These are phyloP conservation scores for Kodamaea suecica DNA, from an alignment of 1,139 yeast species.

Conservation along the genomic window DNA sequence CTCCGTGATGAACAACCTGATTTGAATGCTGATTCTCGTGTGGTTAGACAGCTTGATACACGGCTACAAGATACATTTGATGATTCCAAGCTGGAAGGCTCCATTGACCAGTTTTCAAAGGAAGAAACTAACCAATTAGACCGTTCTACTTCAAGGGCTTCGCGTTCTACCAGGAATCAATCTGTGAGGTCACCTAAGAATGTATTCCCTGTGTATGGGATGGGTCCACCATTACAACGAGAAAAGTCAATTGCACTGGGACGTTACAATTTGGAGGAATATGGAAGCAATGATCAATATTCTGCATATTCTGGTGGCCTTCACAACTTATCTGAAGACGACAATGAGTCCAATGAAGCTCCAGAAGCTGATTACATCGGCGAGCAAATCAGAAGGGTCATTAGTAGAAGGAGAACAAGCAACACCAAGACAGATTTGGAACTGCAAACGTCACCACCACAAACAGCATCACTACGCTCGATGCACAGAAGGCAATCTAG, in stretches of 20 bases:
- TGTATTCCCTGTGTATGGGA: conserved; percentile 74
- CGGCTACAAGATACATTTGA: conserved; percentile 11
- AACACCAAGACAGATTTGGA: conserved; percentile 10
- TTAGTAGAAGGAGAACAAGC: conserved; percentile 13
- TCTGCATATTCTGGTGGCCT: conserved; percentile 8
- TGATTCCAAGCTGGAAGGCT: conserved; percentile 9
- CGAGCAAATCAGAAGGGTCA: conserved; percentile 21
- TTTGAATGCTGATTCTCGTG: conserved; percentile 71
- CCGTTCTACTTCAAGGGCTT: conserved; percentile 10
- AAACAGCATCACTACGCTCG: background rate
- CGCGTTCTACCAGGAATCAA: conserved; percentile 9
- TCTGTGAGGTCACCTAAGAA: conserved; percentile 60
- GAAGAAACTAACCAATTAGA: conserved; percentile 1
- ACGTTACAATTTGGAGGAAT: conserved; percentile 2
- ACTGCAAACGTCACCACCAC: conserved; percentile 1
- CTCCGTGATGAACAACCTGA: conserved; percentile 79
- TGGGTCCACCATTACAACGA: conserved; percentile 59
- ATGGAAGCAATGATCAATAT: conserved; percentile 7
- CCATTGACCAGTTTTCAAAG: conserved; percentile 6
- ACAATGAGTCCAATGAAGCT: conserved; percentile 7
- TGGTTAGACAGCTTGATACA: conserved; percentile 44
- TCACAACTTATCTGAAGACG: conserved; percentile 7
- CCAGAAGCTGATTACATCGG: conserved; percentile 33
- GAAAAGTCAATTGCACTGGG: conserved; percentile 58
- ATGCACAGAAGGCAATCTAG: conserved; percentile 10